Evolutionary conservation across 2,329 filamentous ascomycete genomes (phyloP).

Genomic region (Arthrinium phaeospermum): DNA sequence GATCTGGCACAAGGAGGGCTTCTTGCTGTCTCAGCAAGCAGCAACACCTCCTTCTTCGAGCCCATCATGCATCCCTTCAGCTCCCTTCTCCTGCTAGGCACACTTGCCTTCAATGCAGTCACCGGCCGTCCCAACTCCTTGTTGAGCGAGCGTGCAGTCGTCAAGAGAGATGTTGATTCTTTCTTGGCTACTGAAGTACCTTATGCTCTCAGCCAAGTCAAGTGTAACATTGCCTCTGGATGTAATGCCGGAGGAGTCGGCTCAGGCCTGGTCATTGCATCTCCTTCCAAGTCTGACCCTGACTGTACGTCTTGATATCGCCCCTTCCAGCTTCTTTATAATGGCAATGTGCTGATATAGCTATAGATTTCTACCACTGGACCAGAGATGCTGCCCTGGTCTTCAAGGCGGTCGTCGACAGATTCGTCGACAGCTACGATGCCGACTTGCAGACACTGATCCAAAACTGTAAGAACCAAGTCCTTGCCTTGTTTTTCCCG

Average conservation of each 20-base stretch:
- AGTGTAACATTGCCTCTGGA: conserved; percentile 67
- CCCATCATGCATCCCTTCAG: conserved; percentile 58
- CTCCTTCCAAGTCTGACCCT: conserved; percentile 58
- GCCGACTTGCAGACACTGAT: conserved; percentile 63
- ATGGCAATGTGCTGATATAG: conserved; percentile 24
- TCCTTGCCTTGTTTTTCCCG: too few relatives aligned
- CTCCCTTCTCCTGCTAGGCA: conserved; percentile 56
- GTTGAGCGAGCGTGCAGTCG: conserved; percentile 42
- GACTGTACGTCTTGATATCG: conserved; percentile 53
- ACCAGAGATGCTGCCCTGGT: conserved; percentile 75
- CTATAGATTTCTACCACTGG: conserved; percentile 78
- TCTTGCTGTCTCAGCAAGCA: conserved; percentile 30
- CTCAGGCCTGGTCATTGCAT: conserved; percentile 61
- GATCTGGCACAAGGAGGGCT: conserved; percentile 30
- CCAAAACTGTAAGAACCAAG: conserved; percentile 54
- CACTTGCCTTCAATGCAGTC: conserved; percentile 56
- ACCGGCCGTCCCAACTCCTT: conserved; percentile 50
- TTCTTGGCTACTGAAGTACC: conserved; percentile 60
- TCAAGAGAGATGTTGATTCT: conserved; percentile 56
- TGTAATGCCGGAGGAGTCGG: conserved; percentile 53
- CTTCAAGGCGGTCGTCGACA: conserved; percentile 72
- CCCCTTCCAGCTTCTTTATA: background rate
- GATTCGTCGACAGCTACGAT: conserved; percentile 65
- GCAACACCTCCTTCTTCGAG: conserved; percentile 36
- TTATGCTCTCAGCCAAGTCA: conserved; percentile 56